phyloP scores from a whole-genome alignment of 1,139 yeast genomes.

The Komagataea norvegica region DNA sequence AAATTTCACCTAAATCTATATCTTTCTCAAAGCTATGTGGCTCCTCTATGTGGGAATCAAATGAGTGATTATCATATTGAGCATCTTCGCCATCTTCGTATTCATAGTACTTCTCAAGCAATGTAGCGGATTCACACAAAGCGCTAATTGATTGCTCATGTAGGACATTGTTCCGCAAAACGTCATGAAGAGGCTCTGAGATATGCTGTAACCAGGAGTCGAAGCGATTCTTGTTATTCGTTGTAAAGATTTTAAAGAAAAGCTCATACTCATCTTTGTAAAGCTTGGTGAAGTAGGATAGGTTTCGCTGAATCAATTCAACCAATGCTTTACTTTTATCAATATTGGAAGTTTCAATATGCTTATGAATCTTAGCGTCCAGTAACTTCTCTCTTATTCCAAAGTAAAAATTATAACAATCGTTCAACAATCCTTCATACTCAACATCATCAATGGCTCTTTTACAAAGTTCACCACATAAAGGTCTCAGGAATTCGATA shows the following conservation, averaged over 20 bases:
- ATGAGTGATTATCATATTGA: slow-evolving; percentile 16
- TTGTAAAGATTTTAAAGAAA: slow-evolving; percentile 49
- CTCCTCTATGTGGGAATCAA: not conserved
- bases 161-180: slow-evolving; percentile 58
- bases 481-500: slow-evolving; percentile 38
- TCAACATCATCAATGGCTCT: slow-evolving; percentile 50
- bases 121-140: slow-evolving; percentile 70
- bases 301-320: slow-evolving; percentile 53
- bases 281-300: slow-evolving; percentile 53
- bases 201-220: slow-evolving; percentile 53
- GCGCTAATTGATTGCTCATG: slow-evolving; percentile 62
- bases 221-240: slow-evolving; percentile 24
- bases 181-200: slow-evolving; percentile 74
- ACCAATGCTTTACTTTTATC: slow-evolving; percentile 36
- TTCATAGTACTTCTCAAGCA: slow-evolving; percentile 66
- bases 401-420: slow-evolving; percentile 61
- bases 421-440: slow-evolving; percentile 62
- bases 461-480: slow-evolving; percentile 46
- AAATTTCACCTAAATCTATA: slow-evolving; percentile 52
- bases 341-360: slow-evolving; percentile 24
- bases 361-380: slow-evolving; percentile 37
- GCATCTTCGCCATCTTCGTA: slow-evolving; percentile 45
- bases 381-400: slow-evolving; percentile 48
- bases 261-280: slow-evolving; percentile 58
- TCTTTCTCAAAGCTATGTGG: slow-evolving; percentile 20